These are phyloP conservation scores for Tetrahymena elliotti DNA, from an alignment of 73 alveolate genomes.

Conservation along the genomic window DNA sequence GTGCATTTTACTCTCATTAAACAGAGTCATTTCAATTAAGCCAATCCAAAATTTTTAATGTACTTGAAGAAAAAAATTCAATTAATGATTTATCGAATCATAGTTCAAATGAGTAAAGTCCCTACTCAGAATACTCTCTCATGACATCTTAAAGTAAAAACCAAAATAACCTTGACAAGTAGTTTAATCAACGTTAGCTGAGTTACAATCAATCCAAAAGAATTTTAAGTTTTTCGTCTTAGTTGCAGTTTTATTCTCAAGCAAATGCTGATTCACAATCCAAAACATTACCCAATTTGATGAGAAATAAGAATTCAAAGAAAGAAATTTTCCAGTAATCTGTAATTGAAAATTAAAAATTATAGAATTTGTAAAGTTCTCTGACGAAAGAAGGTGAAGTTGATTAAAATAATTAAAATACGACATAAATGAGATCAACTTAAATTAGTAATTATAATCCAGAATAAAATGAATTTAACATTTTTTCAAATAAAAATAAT, in stretches of 20 bases:
- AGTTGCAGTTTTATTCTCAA: not conserved
- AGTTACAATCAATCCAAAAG: not conserved
- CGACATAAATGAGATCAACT: too few relatives aligned
- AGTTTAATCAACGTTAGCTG: not conserved
- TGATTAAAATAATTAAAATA: not conserved
- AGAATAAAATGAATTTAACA: not conserved
- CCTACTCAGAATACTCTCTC: not conserved
- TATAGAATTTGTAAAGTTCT: not conserved
- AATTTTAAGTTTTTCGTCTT: not conserved
- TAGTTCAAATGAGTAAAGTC: not conserved
- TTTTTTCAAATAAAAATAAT: too few relatives aligned
- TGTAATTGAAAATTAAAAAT: too few relatives aligned
- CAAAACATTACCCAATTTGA: not conserved
- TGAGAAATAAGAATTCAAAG: not conserved
- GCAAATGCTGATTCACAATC: not conserved
- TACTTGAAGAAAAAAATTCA: not conserved
- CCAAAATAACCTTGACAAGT: not conserved
- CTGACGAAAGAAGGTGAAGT: not conserved
- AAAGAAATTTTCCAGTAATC: not conserved
- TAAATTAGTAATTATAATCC: not conserved
- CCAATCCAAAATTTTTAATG: not conserved
- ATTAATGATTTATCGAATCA: not conserved
- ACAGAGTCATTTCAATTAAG: not conserved
- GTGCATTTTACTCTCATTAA: not conserved
- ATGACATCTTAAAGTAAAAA: not conserved